Base-by-base conservation (phyloP, 495 filamentous ascomycete genomes). In the Xylaria longipes region DNA sequence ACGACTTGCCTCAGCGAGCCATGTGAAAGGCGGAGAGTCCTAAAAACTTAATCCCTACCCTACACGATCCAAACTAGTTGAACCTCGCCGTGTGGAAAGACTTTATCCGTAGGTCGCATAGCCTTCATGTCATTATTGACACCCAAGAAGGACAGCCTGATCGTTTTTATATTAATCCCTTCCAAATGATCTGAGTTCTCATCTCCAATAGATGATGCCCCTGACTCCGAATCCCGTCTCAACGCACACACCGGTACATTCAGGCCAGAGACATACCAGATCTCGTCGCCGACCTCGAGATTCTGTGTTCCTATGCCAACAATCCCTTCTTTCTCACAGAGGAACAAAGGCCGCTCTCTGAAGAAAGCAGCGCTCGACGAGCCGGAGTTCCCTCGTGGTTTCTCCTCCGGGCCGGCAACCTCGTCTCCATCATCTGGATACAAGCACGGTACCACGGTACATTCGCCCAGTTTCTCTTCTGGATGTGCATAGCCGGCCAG, bases 181-280 rank as follows among this genome's bases (percentile, higher is more conserved):
- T 39, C 0, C n/a, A 25, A 17, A 25, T 3, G 1, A 37, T 41
- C 31, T n/a, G 14, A 1, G 22, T 37, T 2, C 29, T 22, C 35
- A 5, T 62, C 35, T 25, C 12, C 37, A 17, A 5, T 14, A 5
- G 60, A 27, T 39, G n/a, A 22, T 14, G 9, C 22, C 20, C 14
- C 58, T 6, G 33, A 2, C 37, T 62, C 41, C 20, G 20, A 12
- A 17, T 5, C 37, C 37, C 37, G 37, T 62, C 60, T 62, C 60
- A 62, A 17, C n/a, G 60, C 60, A 43, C 60, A 62, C 20, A 62
- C 35, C 31, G 58, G 58, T 41, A 61, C 58, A 61, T 39, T 61
- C 33, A 61, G 25, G 20, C 58, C 58, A 14, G n/a, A 25, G 2
- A 61, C 31, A 29, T 61, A 61, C 58, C 58, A 61, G 35, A 61